phyloP scores from a whole-genome alignment of 192 early-diverging fungal species.

The Coemansia sp. region DNA sequence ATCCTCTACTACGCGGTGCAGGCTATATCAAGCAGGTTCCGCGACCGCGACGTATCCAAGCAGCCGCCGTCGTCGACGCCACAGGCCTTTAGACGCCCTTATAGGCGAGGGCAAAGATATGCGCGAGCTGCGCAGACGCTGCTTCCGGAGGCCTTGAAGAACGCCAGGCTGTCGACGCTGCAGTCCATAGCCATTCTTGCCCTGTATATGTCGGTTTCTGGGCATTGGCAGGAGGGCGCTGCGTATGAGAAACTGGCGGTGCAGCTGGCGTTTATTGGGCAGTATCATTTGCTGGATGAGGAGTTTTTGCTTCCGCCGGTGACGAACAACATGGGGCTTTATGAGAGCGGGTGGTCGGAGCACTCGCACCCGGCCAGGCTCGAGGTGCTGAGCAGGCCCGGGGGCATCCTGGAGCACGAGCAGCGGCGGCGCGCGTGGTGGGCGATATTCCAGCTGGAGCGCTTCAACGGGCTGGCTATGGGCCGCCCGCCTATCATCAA shows the following conservation, averaged over 20 bases:
- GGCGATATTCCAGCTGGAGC: constrained; percentile 48
- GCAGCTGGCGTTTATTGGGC: constrained; percentile 46
- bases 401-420: constrained; percentile 46
- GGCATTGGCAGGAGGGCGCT: constrained; percentile 47
- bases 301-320: constrained; percentile 49
- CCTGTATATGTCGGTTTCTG: constrained; percentile 46
- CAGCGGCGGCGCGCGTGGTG: constrained; percentile 48
- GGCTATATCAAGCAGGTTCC: constrained; percentile 34
- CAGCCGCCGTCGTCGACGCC: not conserved
- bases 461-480: constrained; percentile 53
- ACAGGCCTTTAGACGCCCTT: constrained; percentile 12
- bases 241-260: constrained; percentile 47
- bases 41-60: too few relatives aligned
- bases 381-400: constrained; percentile 43
- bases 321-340: constrained; percentile 44
- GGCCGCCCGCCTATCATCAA: constrained; percentile 51
- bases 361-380: constrained; percentile 38
- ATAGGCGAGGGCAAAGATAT: constrained; percentile 27
- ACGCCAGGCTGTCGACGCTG: constrained; percentile 28
- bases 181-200: constrained; percentile 38
- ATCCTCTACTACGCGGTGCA: constrained; percentile 44
- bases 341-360: constrained; percentile 48
- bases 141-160: constrained; percentile 19
- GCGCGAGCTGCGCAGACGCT: constrained; percentile 25
- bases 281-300: constrained; percentile 51